These are phyloP conservation scores for Phialemoniopsis sp. DNA, from an alignment of 2,329 filamentous ascomycete genomes.

Conservation along the genomic window DNA sequence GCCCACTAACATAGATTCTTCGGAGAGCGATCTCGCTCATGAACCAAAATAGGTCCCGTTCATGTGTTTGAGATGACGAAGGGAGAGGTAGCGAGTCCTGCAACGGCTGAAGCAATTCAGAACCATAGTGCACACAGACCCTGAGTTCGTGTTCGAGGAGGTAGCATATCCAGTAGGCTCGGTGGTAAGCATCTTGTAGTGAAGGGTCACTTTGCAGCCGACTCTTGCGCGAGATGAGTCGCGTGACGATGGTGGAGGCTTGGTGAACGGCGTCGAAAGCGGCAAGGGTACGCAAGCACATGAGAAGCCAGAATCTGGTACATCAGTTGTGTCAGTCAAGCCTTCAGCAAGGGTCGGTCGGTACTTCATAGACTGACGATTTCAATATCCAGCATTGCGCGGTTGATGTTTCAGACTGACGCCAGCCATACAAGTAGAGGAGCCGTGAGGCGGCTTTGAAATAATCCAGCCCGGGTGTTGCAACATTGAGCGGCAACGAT, in stretches of 20 bases:
- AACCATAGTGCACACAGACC: constrained; percentile 11
- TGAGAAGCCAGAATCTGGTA: no score
- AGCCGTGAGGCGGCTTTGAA: constrained; percentile 12
- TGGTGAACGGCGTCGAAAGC: no score
- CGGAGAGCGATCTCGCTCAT: constrained; percentile 12
- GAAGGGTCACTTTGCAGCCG: no score
- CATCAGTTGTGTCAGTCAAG: no score
- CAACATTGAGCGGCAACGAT: constrained; percentile 4
- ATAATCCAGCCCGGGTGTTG: constrained; percentile 7
- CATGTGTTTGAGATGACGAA: constrained; percentile 11
- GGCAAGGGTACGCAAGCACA: no score
- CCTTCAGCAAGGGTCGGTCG: no score
- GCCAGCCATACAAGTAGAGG: no score
- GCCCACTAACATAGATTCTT: constrained; percentile 11
- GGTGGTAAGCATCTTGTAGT: constrained; percentile 11
- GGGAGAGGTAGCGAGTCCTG: constrained; percentile 8
- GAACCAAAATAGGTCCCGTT: constrained; percentile 15
- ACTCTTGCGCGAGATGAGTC: no score
- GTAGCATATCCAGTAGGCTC: constrained; percentile 15
- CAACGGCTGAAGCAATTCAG: constrained; percentile 8
- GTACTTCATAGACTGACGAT: no score
- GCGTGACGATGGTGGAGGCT: no score
- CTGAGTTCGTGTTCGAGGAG: constrained; percentile 14
- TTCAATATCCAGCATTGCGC: no score
- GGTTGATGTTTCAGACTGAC: no score